A percentile compares a stretch with the other conserved stretches of the same genome.
Conservation (phyloP, 2,329 filamentous ascomycete genomes). For the Sporothrix euskadiensis region DNA sequence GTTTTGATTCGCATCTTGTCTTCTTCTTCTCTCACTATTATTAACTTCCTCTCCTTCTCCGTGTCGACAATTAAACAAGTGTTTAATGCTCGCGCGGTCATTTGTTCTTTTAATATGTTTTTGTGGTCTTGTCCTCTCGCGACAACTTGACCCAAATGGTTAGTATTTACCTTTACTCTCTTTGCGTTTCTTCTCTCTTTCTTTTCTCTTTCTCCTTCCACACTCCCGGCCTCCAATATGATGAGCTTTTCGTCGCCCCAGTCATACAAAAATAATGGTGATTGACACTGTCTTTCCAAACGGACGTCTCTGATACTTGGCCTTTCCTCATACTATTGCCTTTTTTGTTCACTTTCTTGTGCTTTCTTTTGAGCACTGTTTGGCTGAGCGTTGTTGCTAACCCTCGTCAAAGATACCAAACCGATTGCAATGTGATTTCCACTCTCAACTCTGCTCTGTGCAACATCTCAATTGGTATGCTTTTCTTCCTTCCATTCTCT, state of each 20-base stretch:
- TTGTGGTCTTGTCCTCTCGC: not conserved
- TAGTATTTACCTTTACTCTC: not conserved
- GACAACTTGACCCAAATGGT: not conserved
- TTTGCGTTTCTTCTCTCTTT: not conserved
- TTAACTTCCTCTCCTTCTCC: not conserved
- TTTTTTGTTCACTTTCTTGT: not conserved
- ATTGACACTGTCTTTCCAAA: slow-evolving; percentile 57
- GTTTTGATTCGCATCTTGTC: not conserved
- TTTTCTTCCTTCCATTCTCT: not conserved
- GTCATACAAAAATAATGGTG: slow-evolving; percentile 57
- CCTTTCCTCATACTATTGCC: not conserved
- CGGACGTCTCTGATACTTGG: slow-evolving; percentile 47
- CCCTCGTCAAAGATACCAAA: not conserved
- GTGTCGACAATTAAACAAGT: not conserved
- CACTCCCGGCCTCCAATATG: slow-evolving; percentile 39
- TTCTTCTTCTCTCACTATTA: not conserved
- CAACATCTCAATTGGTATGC: slow-evolving; percentile 16
- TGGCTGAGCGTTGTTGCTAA: slow-evolving; percentile 1
- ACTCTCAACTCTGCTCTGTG: not conserved
- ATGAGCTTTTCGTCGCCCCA: slow-evolving; percentile 62
- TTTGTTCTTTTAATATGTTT: not conserved
- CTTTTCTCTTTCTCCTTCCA: not conserved
- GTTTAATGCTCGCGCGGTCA: not conserved
- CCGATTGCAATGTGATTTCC: not conserved
- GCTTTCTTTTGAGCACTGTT: not conserved